Base-by-base conservation (phyloP, 306 rosid genomes). In the Boehmeria nivea region DNA sequence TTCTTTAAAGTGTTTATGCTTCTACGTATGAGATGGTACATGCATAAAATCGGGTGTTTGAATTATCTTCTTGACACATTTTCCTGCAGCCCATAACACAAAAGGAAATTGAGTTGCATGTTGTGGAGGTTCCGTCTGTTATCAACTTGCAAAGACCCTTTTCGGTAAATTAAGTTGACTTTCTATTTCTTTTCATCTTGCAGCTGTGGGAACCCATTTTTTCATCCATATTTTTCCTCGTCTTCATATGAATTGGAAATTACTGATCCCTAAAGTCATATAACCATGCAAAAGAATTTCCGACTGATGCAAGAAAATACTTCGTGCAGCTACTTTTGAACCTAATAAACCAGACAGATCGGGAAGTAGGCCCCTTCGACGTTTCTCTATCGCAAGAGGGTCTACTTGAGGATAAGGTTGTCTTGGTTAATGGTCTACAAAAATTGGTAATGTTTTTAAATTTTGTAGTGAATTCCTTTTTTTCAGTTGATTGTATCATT, bases 361-460 rank as follows among this genome's bases (percentile, higher is more conserved):
- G 73, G 72, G 91, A 75, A 76, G 57, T 87, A 43, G 95, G 99
- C 51, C 99, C 99, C 2, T 85, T 91, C 66, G 94, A 83, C 72
- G 87, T 91, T 73, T 78, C 69, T 58, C 66, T 91, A 60, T 76
- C 82, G 18, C 77, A 77, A 52, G 76, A 70, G 55, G 80, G 65
- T 60, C 76, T 76, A 43, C 68, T 18, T 23, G 89, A 72, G 26
- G 93, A 80, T 67, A 77, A 78, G 20, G 83, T 56, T 24, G 75
- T 91, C 42, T 58, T 73, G 83, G 72, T 91, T 57, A 87, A 83
- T 66, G 96, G 99, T 76, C 96, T 81, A 44, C 96, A 84, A 73
- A 78, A 78, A 67, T 48, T 67, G 93, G 99, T 91, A 85, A 74
- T 73, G 21, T 22, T 22, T 28, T 43, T 17, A 23, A 6, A 4